phyloP scores from a whole-genome alignment of 805 yeast genomes.

The Yamadazyma kitorensis region DNA sequence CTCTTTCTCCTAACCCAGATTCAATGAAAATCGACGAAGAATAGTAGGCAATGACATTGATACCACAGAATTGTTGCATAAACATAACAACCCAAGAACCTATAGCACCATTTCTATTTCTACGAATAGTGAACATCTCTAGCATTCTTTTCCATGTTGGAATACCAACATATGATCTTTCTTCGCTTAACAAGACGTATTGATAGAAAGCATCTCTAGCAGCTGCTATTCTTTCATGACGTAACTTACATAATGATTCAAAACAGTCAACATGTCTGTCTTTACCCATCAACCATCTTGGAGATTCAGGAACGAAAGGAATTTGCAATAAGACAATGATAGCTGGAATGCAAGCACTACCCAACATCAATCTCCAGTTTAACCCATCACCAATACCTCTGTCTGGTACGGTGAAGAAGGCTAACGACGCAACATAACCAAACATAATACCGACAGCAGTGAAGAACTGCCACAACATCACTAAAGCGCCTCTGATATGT shows the following conservation, averaged over 20 bases:
- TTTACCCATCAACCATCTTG: conserved; percentile 64
- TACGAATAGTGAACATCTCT: conserved; percentile 65
- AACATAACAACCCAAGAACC: conserved; percentile 83
- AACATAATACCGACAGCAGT: conserved; percentile 71
- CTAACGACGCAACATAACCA: conserved; percentile 59
- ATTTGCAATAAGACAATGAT: conserved; percentile 50
- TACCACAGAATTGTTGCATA: conserved; percentile 90
- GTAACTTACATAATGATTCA: conserved; percentile 44
- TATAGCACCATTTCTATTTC: conserved; percentile 79
- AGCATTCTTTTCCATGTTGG: conserved; percentile 45
- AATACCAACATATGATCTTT: conserved; percentile 47
- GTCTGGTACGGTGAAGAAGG: conserved; percentile 52
- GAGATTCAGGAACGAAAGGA: conserved; percentile 63
- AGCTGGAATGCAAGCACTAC: conserved; percentile 57
- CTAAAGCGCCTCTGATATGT: conserved; percentile 58
- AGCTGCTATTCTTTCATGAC: conserved; percentile 50
- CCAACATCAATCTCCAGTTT: conserved; percentile 66
- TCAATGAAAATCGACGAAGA: conserved; percentile 72
- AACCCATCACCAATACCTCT: conserved; percentile 44
- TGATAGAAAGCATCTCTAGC: conserved; percentile 66
- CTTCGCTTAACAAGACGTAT: conserved; percentile 59
- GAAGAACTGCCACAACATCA: conserved; percentile 72
- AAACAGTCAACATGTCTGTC: conserved; percentile 50
- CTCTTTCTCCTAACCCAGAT: conserved; percentile 59
- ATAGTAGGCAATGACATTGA: conserved; percentile 84